phyloP scores from a whole-genome alignment of 2,329 filamentous ascomycete genomes.

The Colletotrichum filicis region DNA sequence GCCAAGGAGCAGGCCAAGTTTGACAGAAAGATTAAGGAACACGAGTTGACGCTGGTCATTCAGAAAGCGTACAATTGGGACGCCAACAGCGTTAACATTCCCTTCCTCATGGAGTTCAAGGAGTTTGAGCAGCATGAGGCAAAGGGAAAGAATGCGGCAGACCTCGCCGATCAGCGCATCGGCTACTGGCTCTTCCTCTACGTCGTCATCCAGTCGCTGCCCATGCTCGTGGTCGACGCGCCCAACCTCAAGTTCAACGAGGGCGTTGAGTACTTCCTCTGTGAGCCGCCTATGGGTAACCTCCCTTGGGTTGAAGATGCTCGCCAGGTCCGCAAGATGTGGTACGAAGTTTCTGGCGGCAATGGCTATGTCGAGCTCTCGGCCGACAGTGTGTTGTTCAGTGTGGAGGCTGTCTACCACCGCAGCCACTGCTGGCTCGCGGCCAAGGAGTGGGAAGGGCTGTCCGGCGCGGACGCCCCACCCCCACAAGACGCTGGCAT shows the following conservation, averaged over 20 bases:
- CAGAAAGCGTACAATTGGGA: constrained; percentile 85
- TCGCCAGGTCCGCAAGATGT: constrained; percentile 72
- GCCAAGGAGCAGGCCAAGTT: constrained; percentile 81
- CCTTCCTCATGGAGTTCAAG: constrained; percentile 77
- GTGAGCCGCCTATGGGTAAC: constrained; percentile 77
- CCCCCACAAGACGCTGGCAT: constrained; percentile 46
- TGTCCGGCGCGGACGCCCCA: constrained; percentile 41
- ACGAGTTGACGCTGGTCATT: constrained; percentile 82
- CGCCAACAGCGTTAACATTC: constrained; percentile 64
- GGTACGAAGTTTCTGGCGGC: constrained; percentile 79
- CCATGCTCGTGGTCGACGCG: constrained; percentile 81
- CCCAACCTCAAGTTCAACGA: constrained; percentile 75
- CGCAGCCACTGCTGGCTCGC: constrained; percentile 68
- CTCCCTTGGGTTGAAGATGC: constrained; percentile 79
- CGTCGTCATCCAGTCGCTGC: constrained; percentile 79
- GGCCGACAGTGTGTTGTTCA: constrained; percentile 69
- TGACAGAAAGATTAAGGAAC: constrained; percentile 77
- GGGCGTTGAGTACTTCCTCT: constrained; percentile 85
- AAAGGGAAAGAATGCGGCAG: constrained; percentile 70
- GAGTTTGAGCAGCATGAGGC: constrained; percentile 78
- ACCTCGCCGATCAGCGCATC: constrained; percentile 76
- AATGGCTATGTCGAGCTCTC: constrained; percentile 66
- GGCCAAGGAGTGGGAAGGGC: constrained; percentile 60
- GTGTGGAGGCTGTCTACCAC: constrained; percentile 69
- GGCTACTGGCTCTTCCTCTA: constrained; percentile 88